Conservation (phyloP, 148 eudicot species). For the Fallopia convolvulus region DNA sequence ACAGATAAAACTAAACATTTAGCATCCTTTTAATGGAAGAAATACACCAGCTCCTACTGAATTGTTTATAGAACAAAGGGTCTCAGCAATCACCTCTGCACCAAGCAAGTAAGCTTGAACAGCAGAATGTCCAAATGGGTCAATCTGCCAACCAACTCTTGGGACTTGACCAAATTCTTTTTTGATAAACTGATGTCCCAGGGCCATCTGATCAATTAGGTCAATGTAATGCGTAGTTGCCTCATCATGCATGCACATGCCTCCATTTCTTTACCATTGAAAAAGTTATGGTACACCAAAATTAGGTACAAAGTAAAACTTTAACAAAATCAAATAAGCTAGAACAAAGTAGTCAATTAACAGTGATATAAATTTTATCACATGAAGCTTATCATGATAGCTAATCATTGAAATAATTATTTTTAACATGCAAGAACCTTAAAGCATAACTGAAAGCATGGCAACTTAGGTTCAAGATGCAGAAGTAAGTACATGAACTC, state of each 20-base stretch:
- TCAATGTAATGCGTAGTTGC: constrained; percentile 75
- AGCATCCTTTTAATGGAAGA: background rate
- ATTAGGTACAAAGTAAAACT: background rate
- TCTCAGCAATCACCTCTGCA: constrained; percentile 45
- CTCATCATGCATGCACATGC: constrained; percentile 86
- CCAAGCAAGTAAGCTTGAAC: constrained; percentile 81
- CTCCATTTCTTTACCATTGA: constrained; percentile 51
- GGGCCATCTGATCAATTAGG: constrained; percentile 69
- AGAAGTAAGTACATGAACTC: constrained; percentile 54
- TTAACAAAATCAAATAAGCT: background rate
- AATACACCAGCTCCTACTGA: background rate
- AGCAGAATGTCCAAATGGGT: constrained; percentile 87
- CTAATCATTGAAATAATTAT: background rate
- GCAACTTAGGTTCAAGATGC: background rate
- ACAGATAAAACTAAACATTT: background rate
- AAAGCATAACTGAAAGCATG: background rate
- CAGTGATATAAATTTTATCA: background rate
- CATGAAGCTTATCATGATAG: background rate
- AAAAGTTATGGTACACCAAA: background rate
- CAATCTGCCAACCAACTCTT: constrained; percentile 85
- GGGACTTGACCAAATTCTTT: constrained; percentile 54
- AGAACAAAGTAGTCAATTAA: background rate
- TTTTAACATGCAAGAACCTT: constrained; percentile 5
- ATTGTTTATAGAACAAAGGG: background rate
- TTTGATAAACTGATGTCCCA: constrained; percentile 62